phyloP scores from a whole-genome alignment of 2,329 filamentous ascomycete genomes.

The Xylaria arbuscula region DNA sequence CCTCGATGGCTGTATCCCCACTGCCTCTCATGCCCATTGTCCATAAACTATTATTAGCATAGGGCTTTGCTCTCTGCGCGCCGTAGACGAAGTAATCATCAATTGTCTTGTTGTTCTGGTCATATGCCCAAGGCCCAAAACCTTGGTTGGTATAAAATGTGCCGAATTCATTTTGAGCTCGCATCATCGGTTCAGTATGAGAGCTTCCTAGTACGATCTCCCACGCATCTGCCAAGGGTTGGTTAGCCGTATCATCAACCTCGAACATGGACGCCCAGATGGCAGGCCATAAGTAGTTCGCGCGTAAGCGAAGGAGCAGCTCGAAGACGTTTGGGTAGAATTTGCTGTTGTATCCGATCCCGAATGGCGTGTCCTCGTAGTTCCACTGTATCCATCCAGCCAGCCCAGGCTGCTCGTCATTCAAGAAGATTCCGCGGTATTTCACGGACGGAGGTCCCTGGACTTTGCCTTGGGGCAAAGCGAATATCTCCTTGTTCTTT shows the following conservation, averaged over 20 bases:
- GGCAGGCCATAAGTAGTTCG: conserved; percentile 81
- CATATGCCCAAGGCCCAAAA: conserved; percentile 73
- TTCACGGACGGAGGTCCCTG: conserved; percentile 72
- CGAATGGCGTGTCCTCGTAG: conserved; percentile 58
- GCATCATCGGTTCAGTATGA: conserved; percentile 78
- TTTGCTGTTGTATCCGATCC: conserved; percentile 64
- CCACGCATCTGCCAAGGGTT: conserved; percentile 77
- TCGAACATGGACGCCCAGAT: conserved; percentile 78
- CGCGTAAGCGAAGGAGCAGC: conserved; percentile 73
- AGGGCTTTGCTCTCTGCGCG: conserved; percentile 71
- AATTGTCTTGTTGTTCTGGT: conserved; percentile 75
- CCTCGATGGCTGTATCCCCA: conserved; percentile 70
- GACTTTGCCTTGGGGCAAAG: conserved; percentile 63
- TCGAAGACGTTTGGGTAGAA: conserved; percentile 79
- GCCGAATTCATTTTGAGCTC: conserved; percentile 67
- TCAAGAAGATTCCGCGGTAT: conserved; percentile 77
- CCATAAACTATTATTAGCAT: conserved; percentile 72
- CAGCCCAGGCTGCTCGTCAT: conserved; percentile 75
- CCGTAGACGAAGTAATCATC: conserved; percentile 76
- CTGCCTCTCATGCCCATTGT: conserved; percentile 78
- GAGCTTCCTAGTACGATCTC: conserved; percentile 78
- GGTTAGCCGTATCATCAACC: conserved; percentile 75
- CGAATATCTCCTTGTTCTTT: conserved; percentile 65
- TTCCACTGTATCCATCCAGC: conserved; percentile 70
- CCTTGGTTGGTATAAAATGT: conserved; percentile 58